A percentile compares a stretch with the other conserved stretches of the same genome.
These are phyloP conservation scores for Daldinia sp. DNA, from an alignment of 2,329 filamentous ascomycete species.

Conservation along the genomic window DNA sequence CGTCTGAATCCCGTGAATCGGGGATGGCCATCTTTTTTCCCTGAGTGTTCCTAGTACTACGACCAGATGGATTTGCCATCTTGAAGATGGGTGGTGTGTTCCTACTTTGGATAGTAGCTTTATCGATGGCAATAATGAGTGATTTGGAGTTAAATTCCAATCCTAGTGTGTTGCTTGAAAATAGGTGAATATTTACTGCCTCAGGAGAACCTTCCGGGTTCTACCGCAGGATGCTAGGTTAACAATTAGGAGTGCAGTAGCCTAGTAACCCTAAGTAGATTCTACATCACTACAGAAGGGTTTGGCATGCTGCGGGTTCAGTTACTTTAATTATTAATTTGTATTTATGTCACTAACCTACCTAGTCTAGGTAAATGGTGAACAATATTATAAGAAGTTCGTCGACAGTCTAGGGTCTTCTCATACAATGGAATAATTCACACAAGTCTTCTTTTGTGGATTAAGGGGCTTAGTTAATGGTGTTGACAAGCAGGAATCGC, in stretches of 20 bases:
- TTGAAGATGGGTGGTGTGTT: neutral
- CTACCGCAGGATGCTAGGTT: neutral
- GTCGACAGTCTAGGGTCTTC: neutral
- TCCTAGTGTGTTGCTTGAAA: neutral
- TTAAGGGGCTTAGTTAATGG: neutral
- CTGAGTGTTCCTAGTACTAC: neutral
- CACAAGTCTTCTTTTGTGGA: neutral
- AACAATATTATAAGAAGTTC: neutral
- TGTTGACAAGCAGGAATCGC: neutral
- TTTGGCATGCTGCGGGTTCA: neutral
- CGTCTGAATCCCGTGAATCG: neutral
- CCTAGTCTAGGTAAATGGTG: neutral
- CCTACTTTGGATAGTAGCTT: neutral
- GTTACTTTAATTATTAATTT: too few relatives aligned
- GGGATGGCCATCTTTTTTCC: too few relatives aligned
- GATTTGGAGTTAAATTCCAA: neutral
- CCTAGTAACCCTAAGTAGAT: neutral
- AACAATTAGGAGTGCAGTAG: neutral
- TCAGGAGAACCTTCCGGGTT: neutral
- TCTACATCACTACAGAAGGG: neutral
- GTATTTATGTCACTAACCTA: too few relatives aligned
- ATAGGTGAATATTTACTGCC: neutral
- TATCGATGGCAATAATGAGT: too few relatives aligned
- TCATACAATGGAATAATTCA: conserved; percentile 2
- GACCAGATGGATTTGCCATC: neutral